Evolutionary conservation across 2,329 filamentous ascomycete genomes (phyloP), one percentile per base, ranked within the genome.

Genomic region (Cercospora berteroae): DNA sequence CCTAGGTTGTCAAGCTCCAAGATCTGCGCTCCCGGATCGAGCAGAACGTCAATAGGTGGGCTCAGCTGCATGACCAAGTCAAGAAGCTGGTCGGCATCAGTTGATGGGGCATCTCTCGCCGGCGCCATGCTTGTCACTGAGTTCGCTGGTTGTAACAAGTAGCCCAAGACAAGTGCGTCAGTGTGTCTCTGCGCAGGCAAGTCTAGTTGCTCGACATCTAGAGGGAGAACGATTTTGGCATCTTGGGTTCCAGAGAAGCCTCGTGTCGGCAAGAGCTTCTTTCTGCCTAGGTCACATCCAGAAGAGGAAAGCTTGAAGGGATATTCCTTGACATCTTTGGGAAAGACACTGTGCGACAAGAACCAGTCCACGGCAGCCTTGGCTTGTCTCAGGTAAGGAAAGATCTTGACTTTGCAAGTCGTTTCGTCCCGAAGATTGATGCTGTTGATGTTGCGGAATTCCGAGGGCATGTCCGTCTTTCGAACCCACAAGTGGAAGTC

Each of bases 201-300:
- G 65, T 92, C 89, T 0, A 86, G 77, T 58, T 92, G 89, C 16
- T 80, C 76, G 20, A 92, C 87, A 0, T 82, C 87, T 13, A 88
- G 75, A 0, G 90, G 90, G 0, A 92, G 77, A 36, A 90, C 80
- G 0, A 78, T 79, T 33, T 84, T 81, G 18, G 85, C 88, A 73
- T 92, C 89, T 55, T 90, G 91, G 0, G 90, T 92, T 0, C 90
- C 90, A 7, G 87, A 90, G 74, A 93, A 93, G 0, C 90, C 90
- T 0, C 89, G 91, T 0, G 88, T 90, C 1, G 83, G 68, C 1
- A 78, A 0, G 90, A 84, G 0, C 88, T 74, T 5, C 81, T 74
- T 0, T 78, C 76, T 0, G 0, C 88, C 87, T 1, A 92, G 79
- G 70, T 92, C 89, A 89, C 89, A 92, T 0, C 87, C 88, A 0